Base-by-base conservation (phyloP, 2,329 filamentous ascomycete genomes). In the Colletotrichum orchidophilum region DNA sequence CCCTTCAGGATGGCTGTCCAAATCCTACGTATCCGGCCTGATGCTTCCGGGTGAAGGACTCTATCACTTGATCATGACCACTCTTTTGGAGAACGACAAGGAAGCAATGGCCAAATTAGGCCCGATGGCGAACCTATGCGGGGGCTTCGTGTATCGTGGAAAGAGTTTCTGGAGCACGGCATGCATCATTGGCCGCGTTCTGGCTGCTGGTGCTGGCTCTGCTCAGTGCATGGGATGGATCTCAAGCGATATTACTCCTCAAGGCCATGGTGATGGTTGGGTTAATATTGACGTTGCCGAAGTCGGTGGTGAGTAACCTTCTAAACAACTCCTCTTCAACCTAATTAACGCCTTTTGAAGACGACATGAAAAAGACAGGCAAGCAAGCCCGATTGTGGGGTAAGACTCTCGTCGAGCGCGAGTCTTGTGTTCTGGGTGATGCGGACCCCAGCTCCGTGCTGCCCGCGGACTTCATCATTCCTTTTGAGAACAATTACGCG, bases 131-230 rank as follows among this genome's bases (percentile, higher is more conserved):
- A 91, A 90, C 73, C 80, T 93, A 0, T 90, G 88, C 53, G 88
- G 89, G 18, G 91, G 91, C 0, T 92, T 93, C 73, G 84, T 91
- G 3, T 92, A 92, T 75, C 80, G 79, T 5, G 86, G 86, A 2
- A 91, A 89, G 81, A 92, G 90, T 72, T 93, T 92, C 77, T 93
- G 91, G 91, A 92, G 90, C 79, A 91, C 88, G 1, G 85, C 87
- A 13, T 92, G 90, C 76, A 84, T 93, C 52, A 87, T 92, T 11
- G 91, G 90, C 3, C 87, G 90, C 31, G 89, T 93, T 3, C 81
- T 93, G 39, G 90, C 90, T 33, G 90, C 90, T 31, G 87, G 88
- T 8, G 86, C 86, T 63, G 90, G 89, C 3, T 87, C 90, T 18
- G 86, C 86, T 0, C 90, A 92, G 76, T 90, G 90, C 76, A 90